Base-by-base conservation (phyloP, 768 basidiomycete genomes). In the Auricularia heimuer region DNA sequence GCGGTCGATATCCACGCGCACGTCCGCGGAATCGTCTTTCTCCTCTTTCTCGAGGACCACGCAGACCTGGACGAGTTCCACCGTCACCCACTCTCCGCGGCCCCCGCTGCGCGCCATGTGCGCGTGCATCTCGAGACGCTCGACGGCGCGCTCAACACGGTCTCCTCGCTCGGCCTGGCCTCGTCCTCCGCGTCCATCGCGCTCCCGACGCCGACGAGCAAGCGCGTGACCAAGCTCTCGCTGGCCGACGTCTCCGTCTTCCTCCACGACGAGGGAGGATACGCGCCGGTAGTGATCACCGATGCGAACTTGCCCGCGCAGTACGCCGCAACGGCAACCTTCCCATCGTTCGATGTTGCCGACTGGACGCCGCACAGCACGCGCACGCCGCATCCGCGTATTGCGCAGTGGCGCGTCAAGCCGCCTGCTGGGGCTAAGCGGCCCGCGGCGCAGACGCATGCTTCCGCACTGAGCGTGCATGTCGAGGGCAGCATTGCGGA, bases 251-350 rank as follows among this genome's bases (percentile, higher is more conserved):
- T 89, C 1, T 87, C 87, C 16, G 69, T 83, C 10, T 86, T 89
- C 67, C 77, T 39, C 6, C 62, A 39, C 39, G 44, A 12, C 39
- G 44, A 29, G 35, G 11, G 62, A 12, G 62, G 39, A 29, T 62
- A 62, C 85, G 33, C 81, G 14, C 93, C 93, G 12, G 75, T 96
- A 54, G 70, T 96, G 18, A 82, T 94, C 61, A 86, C 85, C 10
- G 94, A 95, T 70, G 80, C 80, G n/a, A 74, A 83, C 67, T 82
- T 95, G 18, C 71, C 78, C 14, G 74, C 74, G 4, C 88, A 90
- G 66, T 89, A 89, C 73, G 68, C 78, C 42, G 21, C 70, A 2
- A 42, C 64, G 16, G 39, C 61, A 4, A 44, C 35, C 24, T 75
- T 88, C 58, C 88, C 90, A 1, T 73, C 72, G 12, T 86, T 92